Evolutionary conservation across 1,139 yeast species (phyloP).

Genomic region (Wickerhamomyces sp.): DNA sequence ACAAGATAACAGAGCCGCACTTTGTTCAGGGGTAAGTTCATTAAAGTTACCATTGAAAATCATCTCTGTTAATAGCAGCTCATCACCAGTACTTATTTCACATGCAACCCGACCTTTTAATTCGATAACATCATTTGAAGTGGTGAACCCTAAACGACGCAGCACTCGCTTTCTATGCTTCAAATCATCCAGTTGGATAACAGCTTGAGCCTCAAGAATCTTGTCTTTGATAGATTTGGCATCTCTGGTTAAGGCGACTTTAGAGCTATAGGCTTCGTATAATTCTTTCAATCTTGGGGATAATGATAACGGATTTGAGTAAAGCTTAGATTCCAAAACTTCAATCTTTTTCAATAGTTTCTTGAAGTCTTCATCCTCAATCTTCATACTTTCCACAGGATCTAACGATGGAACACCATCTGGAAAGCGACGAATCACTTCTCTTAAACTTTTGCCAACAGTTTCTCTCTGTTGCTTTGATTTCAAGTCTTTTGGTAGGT

Average conservation of each 20-base stretch:
- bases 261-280: slow-evolving; percentile 60
- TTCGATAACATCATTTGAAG: slow-evolving; percentile 79
- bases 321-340: slow-evolving; percentile 70
- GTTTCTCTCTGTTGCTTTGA: slow-evolving; percentile 67
- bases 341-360: slow-evolving; percentile 70
- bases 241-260: slow-evolving; percentile 57
- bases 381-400: slow-evolving; percentile 90
- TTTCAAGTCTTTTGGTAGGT: slow-evolving; percentile 76
- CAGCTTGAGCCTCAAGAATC: slow-evolving; percentile 81
- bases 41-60: slow-evolving; percentile 94
- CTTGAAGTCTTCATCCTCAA: slow-evolving; percentile 72
- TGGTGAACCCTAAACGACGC: slow-evolving; percentile 80
- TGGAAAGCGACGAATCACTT: slow-evolving; percentile 77
- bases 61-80: slow-evolving; percentile 79
- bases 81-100: slow-evolving; percentile 95
- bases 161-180: slow-evolving; percentile 89
- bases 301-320: slow-evolving; percentile 64
- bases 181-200: slow-evolving; percentile 89
- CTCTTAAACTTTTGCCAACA: slow-evolving; percentile 72
- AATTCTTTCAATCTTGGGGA: slow-evolving; percentile 59
- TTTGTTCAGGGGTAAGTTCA: slow-evolving; percentile 81
- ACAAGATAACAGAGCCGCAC: slow-evolving; percentile 88
- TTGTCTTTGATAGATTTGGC: slow-evolving; percentile 59
- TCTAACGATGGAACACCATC: slow-evolving; percentile 88
- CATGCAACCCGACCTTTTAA: slow-evolving; percentile 95